A percentile compares a stretch with the other conserved stretches of the same genome.
Evolutionary conservation across 2,329 filamentous ascomycete species (phyloP).

Genomic region (Xylariaceae sp.): DNA sequence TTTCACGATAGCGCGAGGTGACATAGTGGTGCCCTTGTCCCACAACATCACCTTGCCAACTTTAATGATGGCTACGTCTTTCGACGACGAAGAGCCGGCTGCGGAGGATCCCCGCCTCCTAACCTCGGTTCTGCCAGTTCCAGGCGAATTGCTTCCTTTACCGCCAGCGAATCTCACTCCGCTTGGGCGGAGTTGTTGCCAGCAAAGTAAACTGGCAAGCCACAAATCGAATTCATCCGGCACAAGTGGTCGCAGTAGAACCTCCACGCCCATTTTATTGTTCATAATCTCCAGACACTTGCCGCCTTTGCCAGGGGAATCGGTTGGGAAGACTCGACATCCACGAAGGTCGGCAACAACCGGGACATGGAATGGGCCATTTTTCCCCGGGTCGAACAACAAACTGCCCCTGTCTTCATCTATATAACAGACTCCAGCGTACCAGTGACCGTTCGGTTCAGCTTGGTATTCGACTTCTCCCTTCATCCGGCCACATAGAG

Average conservation of each 20-base stretch:
- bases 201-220: slow-evolving; percentile 79
- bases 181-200: slow-evolving; percentile 73
- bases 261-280: slow-evolving; percentile 58
- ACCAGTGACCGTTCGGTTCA: slow-evolving; percentile 65
- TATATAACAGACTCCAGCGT: slow-evolving; percentile 73
- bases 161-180: slow-evolving; percentile 56
- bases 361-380: slow-evolving; percentile 64
- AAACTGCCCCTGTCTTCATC: slow-evolving; percentile 75
- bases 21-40: slow-evolving; percentile 71
- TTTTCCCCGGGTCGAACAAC: slow-evolving; percentile 73
- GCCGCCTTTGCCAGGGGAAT: slow-evolving; percentile 46
- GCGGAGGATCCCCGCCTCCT: slow-evolving; percentile 46
- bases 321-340: slow-evolving; percentile 67
- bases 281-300: slow-evolving; percentile 59
- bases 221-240: slow-evolving; percentile 74
- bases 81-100: slow-evolving; percentile 44
- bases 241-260: slow-evolving; percentile 66
- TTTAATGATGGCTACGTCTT: slow-evolving; percentile 87
- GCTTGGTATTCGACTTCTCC: slow-evolving; percentile 75
- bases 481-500: slow-evolving; percentile 76
- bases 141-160: slow-evolving; percentile 40
- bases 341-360: slow-evolving; percentile 75
- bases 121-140: slow-evolving; percentile 46
- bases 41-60: slow-evolving; percentile 89
- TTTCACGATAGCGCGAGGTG: slow-evolving; percentile 59